Conservation (phyloP, 208 protist genomes). For the Crithidia mellificae region DNA sequence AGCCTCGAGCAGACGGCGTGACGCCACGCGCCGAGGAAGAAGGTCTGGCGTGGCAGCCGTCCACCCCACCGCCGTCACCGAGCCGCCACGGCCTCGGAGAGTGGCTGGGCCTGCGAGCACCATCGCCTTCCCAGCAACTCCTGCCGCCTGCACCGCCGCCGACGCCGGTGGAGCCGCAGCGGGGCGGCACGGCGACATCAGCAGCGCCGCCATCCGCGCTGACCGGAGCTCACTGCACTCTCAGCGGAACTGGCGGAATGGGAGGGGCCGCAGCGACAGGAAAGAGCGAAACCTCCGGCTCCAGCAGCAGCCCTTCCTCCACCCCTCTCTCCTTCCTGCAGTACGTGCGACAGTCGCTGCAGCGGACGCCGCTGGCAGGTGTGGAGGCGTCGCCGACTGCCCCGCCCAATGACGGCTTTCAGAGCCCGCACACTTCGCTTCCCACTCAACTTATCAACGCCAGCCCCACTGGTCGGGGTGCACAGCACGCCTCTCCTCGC, state of each 20-base stretch:
- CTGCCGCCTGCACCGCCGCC: conserved; percentile 14
- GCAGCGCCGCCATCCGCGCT: background rate
- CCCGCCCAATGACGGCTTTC: conserved; percentile 3
- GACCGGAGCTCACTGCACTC: no score
- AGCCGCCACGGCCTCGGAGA: background rate
- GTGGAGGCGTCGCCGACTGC: conserved; percentile 17
- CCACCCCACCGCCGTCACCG: conserved; percentile 4
- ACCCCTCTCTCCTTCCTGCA: conserved; percentile 7
- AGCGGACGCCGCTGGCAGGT: background rate
- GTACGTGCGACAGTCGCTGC: conserved; percentile 11
- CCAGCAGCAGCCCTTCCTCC: background rate
- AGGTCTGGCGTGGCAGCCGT: no score
- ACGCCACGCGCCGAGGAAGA: background rate
- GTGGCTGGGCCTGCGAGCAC: conserved; percentile 7
- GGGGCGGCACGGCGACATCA: background rate
- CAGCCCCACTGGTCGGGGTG: background rate
- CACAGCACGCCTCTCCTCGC: conserved; percentile 33
- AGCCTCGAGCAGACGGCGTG: background rate
- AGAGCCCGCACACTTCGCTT: no score
- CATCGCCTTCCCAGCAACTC: conserved; percentile 12
- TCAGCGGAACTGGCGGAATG: no score
- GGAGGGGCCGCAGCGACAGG: background rate
- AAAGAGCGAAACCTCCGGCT: no score
- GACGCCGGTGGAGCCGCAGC: conserved; percentile 1
- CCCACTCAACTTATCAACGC: background rate